A percentile compares a stretch with the other conserved stretches of the same genome.
Evolutionary conservation across 192 early-diverging fungal species (phyloP).

Genomic region (Gigaspora rosea): DNA sequence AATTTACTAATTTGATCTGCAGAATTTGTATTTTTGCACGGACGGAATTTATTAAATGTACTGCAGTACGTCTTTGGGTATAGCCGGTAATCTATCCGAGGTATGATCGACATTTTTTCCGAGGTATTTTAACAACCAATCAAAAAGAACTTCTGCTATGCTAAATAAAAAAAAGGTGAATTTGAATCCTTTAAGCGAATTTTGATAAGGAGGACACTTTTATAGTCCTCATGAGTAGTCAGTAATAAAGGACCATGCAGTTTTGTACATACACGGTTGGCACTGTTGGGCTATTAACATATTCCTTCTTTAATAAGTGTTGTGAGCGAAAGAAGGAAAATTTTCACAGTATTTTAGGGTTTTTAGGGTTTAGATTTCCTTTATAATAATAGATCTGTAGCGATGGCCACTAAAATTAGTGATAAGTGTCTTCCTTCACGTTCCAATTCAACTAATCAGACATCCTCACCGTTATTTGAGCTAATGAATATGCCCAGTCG

Average conservation of each 20-base stretch:
- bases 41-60: too few relatives aligned
- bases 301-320: not conserved
- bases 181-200: too few relatives aligned
- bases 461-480: constrained; percentile 39
- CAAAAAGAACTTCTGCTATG: too few relatives aligned
- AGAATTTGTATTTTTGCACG: too few relatives aligned
- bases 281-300: not conserved
- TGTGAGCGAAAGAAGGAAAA: not conserved
- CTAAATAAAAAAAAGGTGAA: too few relatives aligned
- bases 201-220: not conserved
- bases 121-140: too few relatives aligned
- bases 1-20: too few relatives aligned
- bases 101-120: too few relatives aligned
- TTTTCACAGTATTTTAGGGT: not conserved
- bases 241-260: constrained; percentile 27
- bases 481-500: constrained; percentile 57
- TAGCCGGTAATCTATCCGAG: too few relatives aligned
- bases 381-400: not conserved
- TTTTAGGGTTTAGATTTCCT: not conserved
- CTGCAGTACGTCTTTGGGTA: too few relatives aligned
- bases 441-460: not conserved
- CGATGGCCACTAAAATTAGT: not conserved
- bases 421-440: not conserved
- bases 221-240: constrained; percentile 25
- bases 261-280: constrained; percentile 10